Evolutionary conservation across 208 protist species (phyloP), one percentile per base, ranked within the genome.

Genomic region (Trypanosoma brucei): DNA sequence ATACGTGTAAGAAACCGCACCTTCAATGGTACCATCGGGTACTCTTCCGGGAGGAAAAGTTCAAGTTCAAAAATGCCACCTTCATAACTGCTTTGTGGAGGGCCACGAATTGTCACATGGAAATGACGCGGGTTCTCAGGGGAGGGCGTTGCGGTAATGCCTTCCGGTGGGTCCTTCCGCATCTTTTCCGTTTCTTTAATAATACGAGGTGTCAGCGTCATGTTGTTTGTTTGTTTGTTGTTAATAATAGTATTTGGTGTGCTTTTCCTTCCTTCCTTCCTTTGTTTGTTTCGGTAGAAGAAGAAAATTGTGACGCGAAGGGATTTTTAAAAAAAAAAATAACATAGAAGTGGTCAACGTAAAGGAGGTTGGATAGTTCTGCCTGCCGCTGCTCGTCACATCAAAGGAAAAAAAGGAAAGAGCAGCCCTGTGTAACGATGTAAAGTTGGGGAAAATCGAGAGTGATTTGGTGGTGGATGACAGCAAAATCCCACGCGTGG

Each of bases 1-100:
- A 99, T 99, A 66, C 96, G 91, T 3, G 98, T 99, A 49, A 98
- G 76, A 70, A 99, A 99, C 72, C 87, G 97, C 31, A 99, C 98
- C 74, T 94, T 95, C 11, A 98, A 98, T 44, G 99, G 85, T 69
- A 99, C 98, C 84, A 99, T 92, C 40, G 93, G 91, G 69, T 97
- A 96, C 62, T 95, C 89, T 67, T 88, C 84, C 0, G 91, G 89
- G 22, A 95, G 76, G 58, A 87, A 88, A 7, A 96, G 75, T 76
- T 92, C 83, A 1, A 97, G 75, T 42, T 83, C 61, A 63, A 97
- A 97, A 39, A 90, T 64, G 5, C 92, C 92, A 30, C 88, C 92
- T 57, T 94, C 92, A 69, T 97, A 97, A 76, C 82, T 89, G 65
- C 76, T 84, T 66, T 95, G 86, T 48, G 81, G 86, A 3, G 93